phyloP scores from a whole-genome alignment of 345 rosid genomes.

The Ceriops tagal region DNA sequence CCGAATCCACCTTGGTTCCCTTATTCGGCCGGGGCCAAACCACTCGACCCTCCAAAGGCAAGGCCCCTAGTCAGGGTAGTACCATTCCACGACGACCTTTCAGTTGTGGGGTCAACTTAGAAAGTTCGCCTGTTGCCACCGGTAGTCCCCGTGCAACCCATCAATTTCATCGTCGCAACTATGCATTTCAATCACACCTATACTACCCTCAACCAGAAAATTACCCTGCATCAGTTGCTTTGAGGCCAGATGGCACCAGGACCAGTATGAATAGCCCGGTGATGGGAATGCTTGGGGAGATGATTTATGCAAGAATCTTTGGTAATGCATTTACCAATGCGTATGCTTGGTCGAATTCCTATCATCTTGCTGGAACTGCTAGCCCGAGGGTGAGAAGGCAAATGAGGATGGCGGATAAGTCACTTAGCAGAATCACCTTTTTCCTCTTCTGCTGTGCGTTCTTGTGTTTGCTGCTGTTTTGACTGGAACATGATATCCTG shows the following conservation, averaged over 20 bases:
- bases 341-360: conserved; percentile 48
- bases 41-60: conserved; percentile 18
- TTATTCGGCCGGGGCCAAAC: conserved; percentile 72
- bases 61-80: conserved; percentile 16
- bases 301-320: conserved; percentile 56
- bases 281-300: conserved; percentile 65
- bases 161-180: conserved; percentile 7
- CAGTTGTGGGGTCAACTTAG: conserved; percentile 18
- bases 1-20: conserved; percentile 65
- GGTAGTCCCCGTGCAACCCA: background rate
- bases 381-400: conserved; percentile 74
- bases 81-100: conserved; percentile 28
- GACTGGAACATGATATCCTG: conserved; percentile 10
- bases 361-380: conserved; percentile 38
- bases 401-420: conserved; percentile 61
- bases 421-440: conserved; percentile 66
- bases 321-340: conserved; percentile 48
- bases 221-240: conserved; percentile 34
- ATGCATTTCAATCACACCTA: conserved; percentile 21
- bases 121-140: conserved; percentile 10
- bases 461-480: conserved; percentile 72
- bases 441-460: conserved; percentile 66
- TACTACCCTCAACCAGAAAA: conserved; percentile 33
- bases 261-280: conserved; percentile 40
- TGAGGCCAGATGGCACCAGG: conserved; percentile 34